These are phyloP conservation scores for Fomes fomentarius DNA, from an alignment of 1,284 basidiomycete genomes.

Conservation along the genomic window DNA sequence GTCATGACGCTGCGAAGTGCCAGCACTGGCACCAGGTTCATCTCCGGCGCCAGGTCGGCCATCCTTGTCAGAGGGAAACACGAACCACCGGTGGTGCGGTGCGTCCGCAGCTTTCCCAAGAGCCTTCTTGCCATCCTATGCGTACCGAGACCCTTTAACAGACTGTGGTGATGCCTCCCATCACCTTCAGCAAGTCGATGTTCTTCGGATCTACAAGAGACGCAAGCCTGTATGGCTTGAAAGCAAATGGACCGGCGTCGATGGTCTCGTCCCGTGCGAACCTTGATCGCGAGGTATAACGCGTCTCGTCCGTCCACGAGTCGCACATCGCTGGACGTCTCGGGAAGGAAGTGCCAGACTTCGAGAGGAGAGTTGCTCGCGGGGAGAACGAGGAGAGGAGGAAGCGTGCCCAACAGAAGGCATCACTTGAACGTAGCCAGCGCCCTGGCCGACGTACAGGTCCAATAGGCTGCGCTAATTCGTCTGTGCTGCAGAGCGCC, in stretches of 20 bases:
- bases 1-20: conserved; percentile 42
- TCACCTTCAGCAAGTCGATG: conserved; percentile 63
- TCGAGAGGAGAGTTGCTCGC: conserved; percentile 55
- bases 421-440: conserved; percentile 55
- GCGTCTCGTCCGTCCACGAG: too few species aligned
- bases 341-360: conserved; percentile 61
- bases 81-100: conserved; percentile 14
- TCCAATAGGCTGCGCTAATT: conserved; percentile 59
- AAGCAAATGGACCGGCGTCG: conserved; percentile 72
- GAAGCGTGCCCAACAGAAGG: conserved; percentile 58
- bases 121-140: conserved; percentile 43
- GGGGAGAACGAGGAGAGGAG: conserved; percentile 54
- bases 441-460: conserved; percentile 61
- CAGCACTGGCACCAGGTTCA: conserved; percentile 28
- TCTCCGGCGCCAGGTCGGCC: conserved; percentile 23
- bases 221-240: conserved; percentile 80
- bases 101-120: conserved; percentile 9
- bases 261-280: conserved; percentile 61
- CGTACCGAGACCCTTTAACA: conserved; percentile 81
- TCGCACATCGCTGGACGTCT: too few species aligned
- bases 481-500: conserved; percentile 51
- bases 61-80: conserved; percentile 14
- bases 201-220: conserved; percentile 90
- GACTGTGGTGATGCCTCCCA: conserved; percentile 77
- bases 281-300: too few species aligned